Base-by-base conservation (phyloP, 495 filamentous ascomycete species). In the Lepidopterella palustris region DNA sequence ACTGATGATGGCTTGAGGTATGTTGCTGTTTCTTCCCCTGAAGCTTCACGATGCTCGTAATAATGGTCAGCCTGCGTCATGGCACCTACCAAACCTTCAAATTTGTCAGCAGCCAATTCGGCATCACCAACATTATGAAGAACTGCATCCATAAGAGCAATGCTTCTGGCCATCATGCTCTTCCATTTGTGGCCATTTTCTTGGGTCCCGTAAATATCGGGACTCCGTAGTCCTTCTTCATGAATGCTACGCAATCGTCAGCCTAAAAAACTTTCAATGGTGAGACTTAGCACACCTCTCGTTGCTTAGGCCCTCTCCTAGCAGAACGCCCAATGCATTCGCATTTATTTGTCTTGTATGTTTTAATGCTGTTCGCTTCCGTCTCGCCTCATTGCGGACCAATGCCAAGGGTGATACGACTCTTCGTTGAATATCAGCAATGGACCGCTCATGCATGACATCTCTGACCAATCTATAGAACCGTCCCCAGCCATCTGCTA, bases 381-480 rank as follows among this genome's bases (percentile, higher is more conserved):
- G 71, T 18, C 82, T 77, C 8, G 87, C 85, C 61, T 96, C 85
- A 13, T 84, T 75, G 27, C 88, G 82, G 51, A 81, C 84, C 5
- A 84, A 68, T 25, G 86, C 82, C 54, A 96, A 78, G 3, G 89
- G 89, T 5, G 85, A 84, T 25, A 89, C 76, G 9, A 91, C 74
- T 53, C 77, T 72, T 45, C 77, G 77, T 57, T 81, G 81, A 40
- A 87, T 68, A 60, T 89, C 80, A 8, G 71, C 70, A 35, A 87
- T 74, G 11, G 81, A 85, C 31, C 81, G 76, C 62, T 87, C 83
- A 23, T 73, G 73, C 13, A 90, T 80, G 61, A 84, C 90, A 52
- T 86, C 80, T 58, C 79, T 79, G 18, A 95, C 85, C n/a, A 95
- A 76, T 1, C 80, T 77, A 67, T 96, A 96, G 60, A 97, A 96